These are phyloP conservation scores for Yamadazyma sp. DNA, from an alignment of 1,139 yeast species.

Conservation along the genomic window DNA sequence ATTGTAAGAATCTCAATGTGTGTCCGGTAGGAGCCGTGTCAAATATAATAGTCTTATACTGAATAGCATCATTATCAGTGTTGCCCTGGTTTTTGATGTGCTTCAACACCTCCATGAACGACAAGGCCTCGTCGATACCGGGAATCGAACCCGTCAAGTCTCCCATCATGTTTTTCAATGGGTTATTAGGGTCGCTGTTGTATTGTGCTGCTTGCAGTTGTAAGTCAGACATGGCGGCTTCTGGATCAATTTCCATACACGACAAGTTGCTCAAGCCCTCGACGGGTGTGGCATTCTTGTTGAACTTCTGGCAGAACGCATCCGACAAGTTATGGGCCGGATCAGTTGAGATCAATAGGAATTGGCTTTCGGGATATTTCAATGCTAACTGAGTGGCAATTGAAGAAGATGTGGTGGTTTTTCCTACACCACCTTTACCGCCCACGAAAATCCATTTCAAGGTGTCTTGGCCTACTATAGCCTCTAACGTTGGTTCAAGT, in stretches of 20 bases:
- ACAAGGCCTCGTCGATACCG: slow-evolving; percentile 96
- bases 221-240: slow-evolving; percentile 89
- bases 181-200: slow-evolving; percentile 59
- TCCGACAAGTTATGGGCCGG: slow-evolving; percentile 97
- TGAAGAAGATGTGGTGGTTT: slow-evolving; percentile 95
- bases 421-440: slow-evolving; percentile 99
- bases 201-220: slow-evolving; percentile 59
- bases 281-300: slow-evolving; percentile 92
- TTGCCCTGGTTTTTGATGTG: slow-evolving; percentile 80
- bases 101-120: slow-evolving; percentile 96
- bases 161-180: slow-evolving; percentile 71
- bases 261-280: slow-evolving; percentile 84
- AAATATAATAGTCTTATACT: slow-evolving; percentile 84
- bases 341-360: slow-evolving; percentile 89
- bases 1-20: slow-evolving; percentile 88
- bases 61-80: slow-evolving; percentile 27
- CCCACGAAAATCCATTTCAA: slow-evolving; percentile 97
- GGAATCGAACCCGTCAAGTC: slow-evolving; percentile 95
- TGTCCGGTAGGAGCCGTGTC: slow-evolving; percentile 99
- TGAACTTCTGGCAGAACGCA: slow-evolving; percentile 97
- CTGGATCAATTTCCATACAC: slow-evolving; percentile 98
- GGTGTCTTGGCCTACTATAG: slow-evolving; percentile 62
- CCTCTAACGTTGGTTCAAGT: slow-evolving; percentile 66
- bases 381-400: slow-evolving; percentile 88
- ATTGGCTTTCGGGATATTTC: slow-evolving; percentile 77